Evolutionary conservation across 495 filamentous ascomycete species (phyloP).

Genomic region (Xylaria acuta): DNA sequence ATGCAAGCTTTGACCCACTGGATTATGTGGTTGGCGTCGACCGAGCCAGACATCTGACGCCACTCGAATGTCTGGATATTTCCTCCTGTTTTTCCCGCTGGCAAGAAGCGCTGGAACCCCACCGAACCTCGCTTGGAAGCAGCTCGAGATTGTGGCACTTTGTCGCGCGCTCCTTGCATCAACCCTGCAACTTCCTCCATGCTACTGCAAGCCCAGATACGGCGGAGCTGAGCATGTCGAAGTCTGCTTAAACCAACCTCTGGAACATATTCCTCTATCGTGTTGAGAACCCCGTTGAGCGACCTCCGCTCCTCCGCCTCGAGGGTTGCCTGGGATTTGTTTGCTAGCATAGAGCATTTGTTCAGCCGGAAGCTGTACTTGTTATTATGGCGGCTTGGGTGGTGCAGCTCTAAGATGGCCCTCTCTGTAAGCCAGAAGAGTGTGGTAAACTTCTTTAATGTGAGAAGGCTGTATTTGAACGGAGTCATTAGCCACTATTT

Average conservation of each 20-base stretch:
- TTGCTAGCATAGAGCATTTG: background rate
- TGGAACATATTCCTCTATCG: background rate
- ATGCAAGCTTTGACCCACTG: conserved; percentile 32
- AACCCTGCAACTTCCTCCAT: conserved; percentile 25
- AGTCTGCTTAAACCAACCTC: background rate
- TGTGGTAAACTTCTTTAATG: conserved; percentile 31
- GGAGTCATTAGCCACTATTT: background rate
- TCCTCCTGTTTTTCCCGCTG: conserved; percentile 20
- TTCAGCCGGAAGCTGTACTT: background rate
- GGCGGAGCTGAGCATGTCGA: conserved; percentile 20
- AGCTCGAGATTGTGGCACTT: background rate
- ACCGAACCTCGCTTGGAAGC: conserved; percentile 17
- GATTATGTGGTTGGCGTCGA: conserved; percentile 33
- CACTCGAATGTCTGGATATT: conserved; percentile 39
- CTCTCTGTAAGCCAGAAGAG: conserved; percentile 28
- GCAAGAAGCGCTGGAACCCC: conserved; percentile 28
- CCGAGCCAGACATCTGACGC: conserved; percentile 34
- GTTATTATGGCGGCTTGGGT: conserved; percentile 28
- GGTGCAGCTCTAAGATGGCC: conserved; percentile 29
- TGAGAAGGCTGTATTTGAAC: conserved; percentile 26
- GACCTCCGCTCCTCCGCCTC: background rate
- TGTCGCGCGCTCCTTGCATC: conserved; percentile 20
- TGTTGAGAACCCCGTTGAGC: background rate
- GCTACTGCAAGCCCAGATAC: conserved; percentile 28
- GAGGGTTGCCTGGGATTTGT: background rate